Percentiles rank a stretch among this genome's conserved stretches.
phyloP scores from a whole-genome alignment of 2,329 filamentous ascomycete species.

The Nemania diffusa region DNA sequence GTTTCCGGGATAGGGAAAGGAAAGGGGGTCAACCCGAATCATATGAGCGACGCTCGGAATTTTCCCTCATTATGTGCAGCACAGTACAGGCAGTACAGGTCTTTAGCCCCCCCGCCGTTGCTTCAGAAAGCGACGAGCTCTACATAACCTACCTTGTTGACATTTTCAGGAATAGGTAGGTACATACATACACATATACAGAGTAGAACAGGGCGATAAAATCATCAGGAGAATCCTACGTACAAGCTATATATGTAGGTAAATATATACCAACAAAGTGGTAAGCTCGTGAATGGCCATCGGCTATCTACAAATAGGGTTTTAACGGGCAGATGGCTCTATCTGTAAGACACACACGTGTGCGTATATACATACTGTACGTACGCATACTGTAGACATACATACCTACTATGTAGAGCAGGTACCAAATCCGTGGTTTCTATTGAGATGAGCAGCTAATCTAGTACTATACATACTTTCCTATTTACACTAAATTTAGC shows the following conservation, averaged over 20 bases:
- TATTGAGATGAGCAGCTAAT: constrained; percentile 10
- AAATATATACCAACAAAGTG: no score
- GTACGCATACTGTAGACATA: no score
- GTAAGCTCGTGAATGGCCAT: background rate
- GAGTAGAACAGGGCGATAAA: background rate
- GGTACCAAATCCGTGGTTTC: background rate
- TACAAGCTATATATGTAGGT: background rate
- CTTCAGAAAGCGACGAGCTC: constrained; percentile 1
- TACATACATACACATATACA: no score
- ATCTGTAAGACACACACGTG: background rate
- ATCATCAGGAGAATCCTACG: background rate
- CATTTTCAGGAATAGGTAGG: background rate
- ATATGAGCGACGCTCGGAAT: constrained; percentile 1
- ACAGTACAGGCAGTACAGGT: background rate
- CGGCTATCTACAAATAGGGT: background rate
- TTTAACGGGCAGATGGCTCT: background rate
- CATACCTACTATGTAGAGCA: no score
- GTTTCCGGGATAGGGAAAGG: constrained; percentile 23
- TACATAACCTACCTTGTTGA: background rate
- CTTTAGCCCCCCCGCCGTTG: background rate
- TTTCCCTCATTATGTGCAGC: background rate
- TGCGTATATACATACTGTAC: no score
- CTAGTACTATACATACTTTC: background rate
- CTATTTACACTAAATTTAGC: background rate
- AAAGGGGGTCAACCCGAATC: constrained; percentile 31